phyloP scores from a whole-genome alignment of 2,329 filamentous ascomycete genomes.

The Nectriaceae sp. region DNA sequence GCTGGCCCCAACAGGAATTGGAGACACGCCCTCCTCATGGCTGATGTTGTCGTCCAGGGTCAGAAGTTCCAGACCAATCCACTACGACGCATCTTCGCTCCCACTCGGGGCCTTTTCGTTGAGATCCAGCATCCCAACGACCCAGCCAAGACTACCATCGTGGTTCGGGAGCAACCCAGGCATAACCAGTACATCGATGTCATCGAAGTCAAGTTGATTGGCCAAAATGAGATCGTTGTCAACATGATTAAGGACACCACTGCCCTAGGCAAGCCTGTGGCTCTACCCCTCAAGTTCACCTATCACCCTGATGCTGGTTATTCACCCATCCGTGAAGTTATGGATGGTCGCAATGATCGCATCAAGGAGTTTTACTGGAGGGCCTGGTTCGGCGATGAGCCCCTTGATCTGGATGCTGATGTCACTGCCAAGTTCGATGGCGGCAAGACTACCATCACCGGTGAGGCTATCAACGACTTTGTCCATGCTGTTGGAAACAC shows the following conservation, averaged over 20 bases:
- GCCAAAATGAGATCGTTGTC: constrained; percentile 78
- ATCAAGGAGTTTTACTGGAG: constrained; percentile 99
- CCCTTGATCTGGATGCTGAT: constrained; percentile 78
- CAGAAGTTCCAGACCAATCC: constrained; percentile 98
- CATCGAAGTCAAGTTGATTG: constrained; percentile 77
- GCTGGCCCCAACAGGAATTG: constrained; percentile 86
- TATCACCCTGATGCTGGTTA: constrained; percentile 97
- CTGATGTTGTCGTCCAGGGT: constrained; percentile 91
- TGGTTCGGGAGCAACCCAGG: constrained; percentile 82
- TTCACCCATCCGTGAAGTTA: constrained; percentile 95
- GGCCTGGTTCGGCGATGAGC: constrained; percentile 91
- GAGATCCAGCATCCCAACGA: constrained; percentile 85
- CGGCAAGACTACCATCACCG: constrained; percentile 82
- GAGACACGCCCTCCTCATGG: constrained; percentile 91
- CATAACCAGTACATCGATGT: constrained; percentile 87
- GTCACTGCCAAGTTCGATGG: constrained; percentile 90
- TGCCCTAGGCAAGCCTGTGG: constrained; percentile 78
- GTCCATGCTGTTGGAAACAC: constrained; percentile 99
- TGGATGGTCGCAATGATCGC: constrained; percentile 92
- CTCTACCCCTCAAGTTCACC: constrained; percentile 82
- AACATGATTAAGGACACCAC: constrained; percentile 94
- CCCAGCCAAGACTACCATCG: constrained; percentile 79
- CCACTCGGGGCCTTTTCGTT: constrained; percentile 82
- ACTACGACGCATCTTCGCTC: constrained; percentile 86
- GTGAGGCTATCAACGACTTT: constrained; percentile 95